Evolutionary conservation across 345 rosid genomes (phyloP), one percentile per base, ranked within the genome.

Genomic region (Orychophragmus violaceus): DNA sequence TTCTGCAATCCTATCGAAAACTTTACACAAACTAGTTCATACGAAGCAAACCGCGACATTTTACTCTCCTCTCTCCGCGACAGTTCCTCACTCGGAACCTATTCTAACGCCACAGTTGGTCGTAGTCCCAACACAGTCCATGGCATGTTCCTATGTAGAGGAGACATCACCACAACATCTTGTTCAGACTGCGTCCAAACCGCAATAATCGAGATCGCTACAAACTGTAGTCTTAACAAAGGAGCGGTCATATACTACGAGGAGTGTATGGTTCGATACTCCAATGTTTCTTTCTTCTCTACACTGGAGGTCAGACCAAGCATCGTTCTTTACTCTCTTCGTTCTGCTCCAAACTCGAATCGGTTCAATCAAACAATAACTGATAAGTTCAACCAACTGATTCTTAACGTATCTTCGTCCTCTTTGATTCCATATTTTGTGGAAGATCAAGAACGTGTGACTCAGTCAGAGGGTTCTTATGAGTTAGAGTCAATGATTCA

Each of bases 251-350:
- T 66, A 46, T 80, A 48, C 59, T 81, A 59, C 46, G 72, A 79
- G 4, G 48, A 64, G 52, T 87, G 88, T 56, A 54, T 70, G 70
- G 8, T 84, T 12, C 73, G 82, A 0, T 81, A 81, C 68, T 74
- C 84, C 0, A 35, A 71, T n/a, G 10, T 3, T 0, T 35, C 51
- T 3, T 71, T 64, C 59, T 71, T 63, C 50, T 16, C 48, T 25
- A 4, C 0, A 11, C 5, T 69, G 2, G 65, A 69, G 27, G 2
- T 18, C 13, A 18, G 1, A 35, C 73, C 65, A 21, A 1, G 10
- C 33, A 4, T 6, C 42, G 5, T 22, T 23, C 1, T 5, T 3
- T 48, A 10, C 28, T 46, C 48, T 24, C 3, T 0, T 0, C 12
- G 0, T 4, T 2, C 55, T 45, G 55, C 36, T 22, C 44, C 67